A percentile compares a stretch with the other conserved stretches of the same genome.
These are phyloP conservation scores for Pseudoscleropodium purum DNA, from an alignment of 225 moss, liverwort and hornwort genomes.

Conservation along the genomic window DNA sequence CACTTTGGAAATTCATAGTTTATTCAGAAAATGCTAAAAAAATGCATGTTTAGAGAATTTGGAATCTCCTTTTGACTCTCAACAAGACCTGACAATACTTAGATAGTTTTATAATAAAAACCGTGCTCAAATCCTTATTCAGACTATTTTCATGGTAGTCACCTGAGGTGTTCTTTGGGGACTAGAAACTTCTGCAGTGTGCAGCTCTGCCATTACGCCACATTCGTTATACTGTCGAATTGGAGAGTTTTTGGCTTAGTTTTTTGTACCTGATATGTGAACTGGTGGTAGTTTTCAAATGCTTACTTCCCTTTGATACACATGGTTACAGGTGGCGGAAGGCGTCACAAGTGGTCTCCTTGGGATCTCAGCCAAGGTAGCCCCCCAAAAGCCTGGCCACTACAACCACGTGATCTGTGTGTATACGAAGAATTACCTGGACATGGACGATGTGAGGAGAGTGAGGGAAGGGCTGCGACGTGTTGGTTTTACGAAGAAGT, in stretches of 20 bases:
- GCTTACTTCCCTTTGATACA: background rate
- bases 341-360: background rate
- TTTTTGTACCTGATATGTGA: background rate
- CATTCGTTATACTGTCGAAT: background rate
- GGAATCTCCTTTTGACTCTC: background rate
- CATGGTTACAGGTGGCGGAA: slow-evolving; percentile 11
- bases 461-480: background rate
- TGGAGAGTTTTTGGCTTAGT: background rate
- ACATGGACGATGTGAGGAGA: slow-evolving; percentile 21
- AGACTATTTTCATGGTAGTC: background rate
- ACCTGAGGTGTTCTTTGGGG: background rate
- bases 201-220: background rate
- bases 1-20: background rate
- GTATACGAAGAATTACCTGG: slow-evolving; percentile 12
- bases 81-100: background rate
- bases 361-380: background rate
- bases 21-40: background rate
- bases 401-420: slow-evolving; percentile 15
- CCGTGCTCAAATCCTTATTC: background rate
- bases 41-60: background rate
- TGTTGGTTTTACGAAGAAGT: background rate
- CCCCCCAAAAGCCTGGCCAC: background rate
- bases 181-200: background rate
- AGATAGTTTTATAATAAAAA: background rate
- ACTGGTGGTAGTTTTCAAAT: background rate